Percentiles rank a stretch among this genome's conserved stretches.
These are phyloP conservation scores for Pleurotus eryngii DNA, from an alignment of 768 basidiomycete species.

Conservation along the genomic window DNA sequence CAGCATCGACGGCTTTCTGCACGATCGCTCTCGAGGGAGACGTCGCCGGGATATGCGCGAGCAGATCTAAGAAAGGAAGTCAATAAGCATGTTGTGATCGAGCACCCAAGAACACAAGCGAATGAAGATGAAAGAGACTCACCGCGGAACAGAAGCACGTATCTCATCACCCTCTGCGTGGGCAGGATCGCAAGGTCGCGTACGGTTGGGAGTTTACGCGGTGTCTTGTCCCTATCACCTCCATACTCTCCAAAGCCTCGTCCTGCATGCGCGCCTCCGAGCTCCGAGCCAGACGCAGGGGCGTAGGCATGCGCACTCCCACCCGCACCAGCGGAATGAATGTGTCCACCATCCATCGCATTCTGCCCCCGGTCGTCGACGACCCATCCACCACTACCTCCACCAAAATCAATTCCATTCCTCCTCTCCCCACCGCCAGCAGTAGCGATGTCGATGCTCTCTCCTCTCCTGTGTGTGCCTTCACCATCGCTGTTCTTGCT, in stretches of 20 bases:
- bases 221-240: neutral
- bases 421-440: too few species aligned
- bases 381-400: too few species aligned
- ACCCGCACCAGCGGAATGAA: too few species aligned
- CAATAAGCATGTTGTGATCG: too few species aligned
- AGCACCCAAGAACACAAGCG: neutral
- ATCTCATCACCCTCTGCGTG: constrained; percentile 64
- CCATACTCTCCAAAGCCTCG: neutral
- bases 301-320: too few species aligned
- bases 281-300: too few species aligned
- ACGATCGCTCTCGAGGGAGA: constrained; percentile 54
- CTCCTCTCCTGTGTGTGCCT: neutral
- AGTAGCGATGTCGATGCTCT: too few species aligned
- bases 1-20: constrained; percentile 55
- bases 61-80: constrained; percentile 38
- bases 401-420: too few species aligned
- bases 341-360: too few species aligned
- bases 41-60: constrained; percentile 49
- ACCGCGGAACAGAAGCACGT: constrained; percentile 63
- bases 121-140: constrained; percentile 14
- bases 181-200: constrained; percentile 66
- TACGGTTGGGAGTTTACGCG: constrained; percentile 24
- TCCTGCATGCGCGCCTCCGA: neutral
- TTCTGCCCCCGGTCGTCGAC: too few species aligned
- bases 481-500: neutral